Evolutionary conservation across 192 early-diverging fungal genomes (phyloP), one percentile per base, ranked within the genome.

Genomic region (Gigaspora rosea): DNA sequence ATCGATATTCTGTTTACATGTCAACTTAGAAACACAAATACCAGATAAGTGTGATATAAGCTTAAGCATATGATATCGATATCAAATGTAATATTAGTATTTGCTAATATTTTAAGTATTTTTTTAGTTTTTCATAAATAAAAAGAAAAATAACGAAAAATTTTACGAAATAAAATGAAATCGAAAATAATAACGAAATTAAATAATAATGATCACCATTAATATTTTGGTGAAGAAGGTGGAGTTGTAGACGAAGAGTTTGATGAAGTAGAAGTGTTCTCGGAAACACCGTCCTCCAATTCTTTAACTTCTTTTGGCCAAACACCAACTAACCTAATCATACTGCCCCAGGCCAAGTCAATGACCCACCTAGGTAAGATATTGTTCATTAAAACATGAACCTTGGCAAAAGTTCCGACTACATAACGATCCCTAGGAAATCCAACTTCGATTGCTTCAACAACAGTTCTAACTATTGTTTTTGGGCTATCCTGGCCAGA

Each of bases 351-450:
- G 18, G 75, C 75, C 48, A 76, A 76, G 46, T 76, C 75, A 27
- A 76, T 32, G 7, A 76, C 64, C 75, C 75, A 76, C 35, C 75
- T 36, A n/a, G 75, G 75, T 67, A 76, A 47, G 67, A 76, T 6
- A n/a, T 67, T 57, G 66, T 76, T 48, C 12, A 76, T 50, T 46
- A 76, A 56, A 67, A 76, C 50, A 33, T 76, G 75, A 9, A 65
- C 15, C 51, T 67, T 76, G 12, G 75, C 75, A 5, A 67, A 18
- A 8, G 63, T 76, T 66, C 75, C 75, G 41, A 76, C 52, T 7
- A 76, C 75, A 67, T 76, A 76, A 46, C 75, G 75, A 76, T 76
- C 75, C 1, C 66, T 64, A 41, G 75, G 75, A 52, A 76, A 76
- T 49, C 75, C 75, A 67, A 76, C 75, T 67, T 76, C 75, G 15